Conservation (phyloP, 2,329 filamentous ascomycete species). For the Penicillium sp. region DNA sequence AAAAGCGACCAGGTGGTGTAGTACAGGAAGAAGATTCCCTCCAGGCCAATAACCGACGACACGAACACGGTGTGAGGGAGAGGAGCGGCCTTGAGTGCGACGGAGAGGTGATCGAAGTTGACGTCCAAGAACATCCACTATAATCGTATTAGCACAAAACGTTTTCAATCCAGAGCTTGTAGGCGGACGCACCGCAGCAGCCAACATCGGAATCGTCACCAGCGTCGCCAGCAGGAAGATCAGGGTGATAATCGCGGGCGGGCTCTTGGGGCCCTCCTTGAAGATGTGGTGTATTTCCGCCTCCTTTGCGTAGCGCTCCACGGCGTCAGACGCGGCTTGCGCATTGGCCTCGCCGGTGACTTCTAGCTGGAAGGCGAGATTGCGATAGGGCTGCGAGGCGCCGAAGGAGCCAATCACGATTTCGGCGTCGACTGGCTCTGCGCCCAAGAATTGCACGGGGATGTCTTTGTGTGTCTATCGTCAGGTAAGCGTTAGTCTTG, state of each 20-base stretch:
- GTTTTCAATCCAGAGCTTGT: neutral
- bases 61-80: slow-evolving; percentile 81
- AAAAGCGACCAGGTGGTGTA: slow-evolving; percentile 91
- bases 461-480: slow-evolving; percentile 80
- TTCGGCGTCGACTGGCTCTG: slow-evolving; percentile 69
- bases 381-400: slow-evolving; percentile 62
- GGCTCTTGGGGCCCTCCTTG: slow-evolving; percentile 72
- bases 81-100: slow-evolving; percentile 72
- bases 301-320: slow-evolving; percentile 78
- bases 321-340: slow-evolving; percentile 59
- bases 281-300: slow-evolving; percentile 90
- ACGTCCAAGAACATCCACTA: slow-evolving; percentile 80
- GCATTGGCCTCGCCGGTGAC: slow-evolving; percentile 61
- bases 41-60: slow-evolving; percentile 79
- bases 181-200: slow-evolving; percentile 57
- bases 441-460: slow-evolving; percentile 72
- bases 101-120: slow-evolving; percentile 72
- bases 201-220: slow-evolving; percentile 68
- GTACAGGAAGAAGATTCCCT: slow-evolving; percentile 91
- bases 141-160: slow-evolving; percentile 19
- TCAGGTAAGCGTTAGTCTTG: neutral
- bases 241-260: slow-evolving; percentile 73
- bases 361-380: slow-evolving; percentile 68
- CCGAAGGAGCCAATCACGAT: slow-evolving; percentile 86
- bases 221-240: slow-evolving; percentile 71